Evolutionary conservation across 2,329 filamentous ascomycete genomes (phyloP).

Genomic region (Xylaria sp.): DNA sequence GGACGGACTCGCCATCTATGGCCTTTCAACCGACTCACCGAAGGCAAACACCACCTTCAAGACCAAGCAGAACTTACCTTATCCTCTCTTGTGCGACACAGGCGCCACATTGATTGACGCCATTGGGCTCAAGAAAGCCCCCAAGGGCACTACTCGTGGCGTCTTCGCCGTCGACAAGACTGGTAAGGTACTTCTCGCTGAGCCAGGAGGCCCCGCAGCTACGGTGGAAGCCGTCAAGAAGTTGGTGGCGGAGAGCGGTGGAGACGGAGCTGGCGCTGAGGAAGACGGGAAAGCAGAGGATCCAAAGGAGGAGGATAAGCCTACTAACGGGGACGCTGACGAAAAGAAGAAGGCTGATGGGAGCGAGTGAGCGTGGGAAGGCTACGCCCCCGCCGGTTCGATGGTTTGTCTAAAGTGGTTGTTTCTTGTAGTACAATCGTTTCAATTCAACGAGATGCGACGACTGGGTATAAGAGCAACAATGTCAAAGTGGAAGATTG

Average conservation of each 20-base stretch:
- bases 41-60: constrained; percentile 94
- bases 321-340: constrained; percentile 5
- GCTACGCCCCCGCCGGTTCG: neutral
- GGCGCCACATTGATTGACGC: constrained; percentile 74
- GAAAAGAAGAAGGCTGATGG: constrained; percentile 52
- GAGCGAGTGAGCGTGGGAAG: constrained; percentile 21
- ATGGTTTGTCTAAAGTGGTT: constrained; percentile 1
- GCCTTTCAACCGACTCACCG: constrained; percentile 82
- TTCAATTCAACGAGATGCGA: constrained; percentile 16
- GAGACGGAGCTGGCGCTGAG: constrained; percentile 30
- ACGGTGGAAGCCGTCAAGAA: constrained; percentile 78
- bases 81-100: constrained; percentile 85
- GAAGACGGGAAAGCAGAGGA: constrained; percentile 30
- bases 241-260: constrained; percentile 56
- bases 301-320: constrained; percentile 23
- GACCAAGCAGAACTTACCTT: constrained; percentile 86
- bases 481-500: constrained; percentile 16
- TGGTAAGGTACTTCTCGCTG: constrained; percentile 76
- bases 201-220: constrained; percentile 74
- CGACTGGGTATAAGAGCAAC: constrained; percentile 15
- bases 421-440: constrained; percentile 7
- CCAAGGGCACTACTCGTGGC: constrained; percentile 79
- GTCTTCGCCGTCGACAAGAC: constrained; percentile 85
- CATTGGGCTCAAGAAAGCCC: constrained; percentile 86
- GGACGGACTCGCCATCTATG: constrained; percentile 84